phyloP scores from a whole-genome alignment of 2,329 filamentous ascomycete genomes.

The Colletotrichum destructivum region DNA sequence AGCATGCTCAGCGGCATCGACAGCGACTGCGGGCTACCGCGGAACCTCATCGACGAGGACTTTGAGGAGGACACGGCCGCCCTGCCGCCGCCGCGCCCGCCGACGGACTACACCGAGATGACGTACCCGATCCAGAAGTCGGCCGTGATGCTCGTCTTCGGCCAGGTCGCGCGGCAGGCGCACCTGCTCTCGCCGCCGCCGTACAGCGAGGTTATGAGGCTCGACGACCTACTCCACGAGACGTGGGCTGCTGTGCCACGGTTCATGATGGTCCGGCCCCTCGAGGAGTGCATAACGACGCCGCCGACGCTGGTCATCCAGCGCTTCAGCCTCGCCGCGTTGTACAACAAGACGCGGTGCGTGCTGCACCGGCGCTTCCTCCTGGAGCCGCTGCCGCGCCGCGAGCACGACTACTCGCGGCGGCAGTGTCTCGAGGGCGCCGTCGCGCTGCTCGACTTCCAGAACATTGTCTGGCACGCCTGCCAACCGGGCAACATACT shows the following conservation, averaged over 20 bases:
- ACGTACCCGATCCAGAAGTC: conserved; percentile 70
- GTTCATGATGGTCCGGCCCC: conserved; percentile 64
- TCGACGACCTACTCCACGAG: conserved; percentile 63
- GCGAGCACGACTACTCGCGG: conserved; percentile 68
- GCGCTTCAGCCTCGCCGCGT: conserved; percentile 65
- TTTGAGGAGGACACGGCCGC: conserved; percentile 69
- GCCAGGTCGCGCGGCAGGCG: conserved; percentile 64
- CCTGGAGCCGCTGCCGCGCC: conserved; percentile 56
- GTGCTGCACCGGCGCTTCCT: conserved; percentile 70
- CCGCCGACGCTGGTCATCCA: conserved; percentile 64
- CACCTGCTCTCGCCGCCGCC: conserved; percentile 63
- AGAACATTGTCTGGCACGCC: conserved; percentile 63
- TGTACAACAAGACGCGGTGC: conserved; percentile 70
- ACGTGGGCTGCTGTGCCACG: conserved; percentile 62
- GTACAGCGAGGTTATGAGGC: conserved; percentile 64
- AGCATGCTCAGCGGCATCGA: conserved; percentile 76
- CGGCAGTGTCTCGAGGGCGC: conserved; percentile 66
- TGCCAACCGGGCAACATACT: conserved; percentile 69
- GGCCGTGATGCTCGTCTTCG: conserved; percentile 63
- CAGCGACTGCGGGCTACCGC: conserved; percentile 73
- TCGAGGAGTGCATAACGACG: conserved; percentile 66
- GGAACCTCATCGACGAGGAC: conserved; percentile 77
- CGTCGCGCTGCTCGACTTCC: conserved; percentile 62
- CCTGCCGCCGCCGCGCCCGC: conserved; percentile 70
- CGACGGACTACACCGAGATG: conserved; percentile 72